A percentile compares a stretch with the other conserved stretches of the same genome.
phyloP scores from a whole-genome alignment of 148 eudicot genomes.

The Chenopodium berlandieri region DNA sequence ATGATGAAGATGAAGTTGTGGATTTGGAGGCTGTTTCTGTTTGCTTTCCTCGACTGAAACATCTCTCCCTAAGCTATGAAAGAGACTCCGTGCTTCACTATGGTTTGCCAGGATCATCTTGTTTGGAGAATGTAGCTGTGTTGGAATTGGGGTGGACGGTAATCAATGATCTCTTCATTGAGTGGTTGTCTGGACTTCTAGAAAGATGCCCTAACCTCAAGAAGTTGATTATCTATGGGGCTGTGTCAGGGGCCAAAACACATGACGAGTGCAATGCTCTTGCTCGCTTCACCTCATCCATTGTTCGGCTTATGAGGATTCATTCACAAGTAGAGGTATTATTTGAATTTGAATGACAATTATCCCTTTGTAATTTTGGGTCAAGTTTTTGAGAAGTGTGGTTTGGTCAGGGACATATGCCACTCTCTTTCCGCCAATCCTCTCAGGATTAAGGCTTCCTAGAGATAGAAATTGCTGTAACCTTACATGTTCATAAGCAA shows the following conservation, averaged over 20 bases:
- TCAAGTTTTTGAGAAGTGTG: not conserved
- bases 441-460: not conserved
- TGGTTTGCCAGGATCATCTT: constrained; percentile 54
- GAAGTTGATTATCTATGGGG: constrained; percentile 68
- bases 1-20: constrained; percentile 74
- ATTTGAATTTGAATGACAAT: not conserved
- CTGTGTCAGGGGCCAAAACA: constrained; percentile 71
- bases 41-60: constrained; percentile 59
- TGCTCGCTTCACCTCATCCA: constrained; percentile 66
- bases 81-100: constrained; percentile 60
- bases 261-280: constrained; percentile 70
- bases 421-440: not conserved
- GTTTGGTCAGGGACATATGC: not conserved
- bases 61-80: constrained; percentile 65
- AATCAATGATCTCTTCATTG: constrained; percentile 57
- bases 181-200: constrained; percentile 60
- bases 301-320: constrained; percentile 73
- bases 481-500: not conserved
- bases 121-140: constrained; percentile 52
- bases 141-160: constrained; percentile 85
- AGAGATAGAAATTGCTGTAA: not conserved
- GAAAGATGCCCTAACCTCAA: constrained; percentile 73
- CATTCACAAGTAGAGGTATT: constrained; percentile 58
- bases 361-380: not conserved
- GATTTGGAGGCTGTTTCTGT: constrained; percentile 68